phyloP scores from a whole-genome alignment of 2,329 filamentous ascomycete genomes.

The Trichoderma sp. region DNA sequence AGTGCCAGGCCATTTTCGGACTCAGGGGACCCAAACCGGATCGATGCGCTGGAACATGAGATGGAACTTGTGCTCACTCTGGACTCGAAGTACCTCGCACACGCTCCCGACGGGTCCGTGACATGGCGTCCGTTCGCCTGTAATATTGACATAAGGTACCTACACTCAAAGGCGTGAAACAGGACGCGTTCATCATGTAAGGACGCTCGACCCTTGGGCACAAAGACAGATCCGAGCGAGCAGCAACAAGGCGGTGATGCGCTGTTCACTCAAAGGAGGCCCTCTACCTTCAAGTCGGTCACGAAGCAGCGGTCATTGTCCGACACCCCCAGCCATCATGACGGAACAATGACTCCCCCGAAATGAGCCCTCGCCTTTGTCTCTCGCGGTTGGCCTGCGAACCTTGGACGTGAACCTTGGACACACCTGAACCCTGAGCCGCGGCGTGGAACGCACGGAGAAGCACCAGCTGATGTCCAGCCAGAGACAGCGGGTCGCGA shows the following conservation, averaged over 20 bases:
- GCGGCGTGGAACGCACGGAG: not conserved
- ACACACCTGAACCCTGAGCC: not conserved
- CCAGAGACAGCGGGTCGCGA: not conserved
- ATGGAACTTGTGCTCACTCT: too few species aligned
- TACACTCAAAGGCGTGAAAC: too few species aligned
- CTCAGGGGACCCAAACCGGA: conserved; percentile 8
- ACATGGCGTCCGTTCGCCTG: not conserved
- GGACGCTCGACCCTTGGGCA: not conserved
- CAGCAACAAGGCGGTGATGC: conserved; percentile 21
- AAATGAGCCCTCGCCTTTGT: conserved; percentile 13
- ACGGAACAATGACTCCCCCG: conserved; percentile 24
- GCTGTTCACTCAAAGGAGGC: not conserved
- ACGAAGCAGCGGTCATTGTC: conserved; percentile 16
- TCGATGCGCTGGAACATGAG: too few species aligned
- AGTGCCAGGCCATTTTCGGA: conserved; percentile 17
- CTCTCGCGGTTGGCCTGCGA: conserved; percentile 1
- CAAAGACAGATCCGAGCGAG: not conserved
- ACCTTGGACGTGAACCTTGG: not conserved
- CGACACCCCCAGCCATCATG: conserved; percentile 12
- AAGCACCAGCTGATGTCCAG: not conserved
- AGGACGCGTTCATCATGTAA: too few species aligned
- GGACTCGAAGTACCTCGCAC: conserved; percentile 1
- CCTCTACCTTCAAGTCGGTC: not conserved
- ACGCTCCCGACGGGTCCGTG: not conserved
- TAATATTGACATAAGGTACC: not conserved